Base-by-base conservation (phyloP, 768 basidiomycete genomes). In the Agaricus sinodeliciosus region DNA sequence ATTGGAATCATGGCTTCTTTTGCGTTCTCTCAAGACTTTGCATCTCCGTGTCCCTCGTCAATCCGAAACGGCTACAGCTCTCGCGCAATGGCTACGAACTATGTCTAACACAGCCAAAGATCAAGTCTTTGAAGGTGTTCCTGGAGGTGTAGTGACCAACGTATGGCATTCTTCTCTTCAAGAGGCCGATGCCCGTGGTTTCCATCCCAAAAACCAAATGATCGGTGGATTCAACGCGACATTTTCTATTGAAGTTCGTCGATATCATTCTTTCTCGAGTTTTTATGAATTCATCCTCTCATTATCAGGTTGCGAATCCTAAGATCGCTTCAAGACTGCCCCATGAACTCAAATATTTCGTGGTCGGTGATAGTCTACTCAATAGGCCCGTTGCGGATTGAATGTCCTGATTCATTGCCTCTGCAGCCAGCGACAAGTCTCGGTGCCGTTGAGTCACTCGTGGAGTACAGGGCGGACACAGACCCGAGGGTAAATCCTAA, bases 91-190 rank as follows among this genome's bases (percentile, higher is more conserved):
- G 93, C 72, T 94, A 16, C 63, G 77, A 46, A 66, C 72, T 22
- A 68, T 85, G 46, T 67, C 74, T 5, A 60, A 63, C 9, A 72
- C 72, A 2, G 72, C 71, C 2, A 63, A 63, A 52, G 83, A 77
- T 15, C 71, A 82, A 57, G 62, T 72, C 4, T 78, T 74, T 41
- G 87, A 90, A 54, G 85, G 84, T 22, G 76, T 88, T 19, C 82
- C 83, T 0, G 86, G 81, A 1, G 88, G 87, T 0, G 59, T 87
- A 4, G 57, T 93, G 37, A 69, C 73, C 49, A 74, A 72, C 59
- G 86, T 91, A 18, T 87, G 76, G 75, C 90, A 94, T 65, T 89
- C 90, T 0, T 82, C 84, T 19, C 64, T 94, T 51, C 90, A 93
- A 65, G 75, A 67, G 31, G 75, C 69, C 52, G 78, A 87, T 56